phyloP scores from a whole-genome alignment of 2,329 filamentous ascomycete genomes.

The Fusarium protoensiforme region DNA sequence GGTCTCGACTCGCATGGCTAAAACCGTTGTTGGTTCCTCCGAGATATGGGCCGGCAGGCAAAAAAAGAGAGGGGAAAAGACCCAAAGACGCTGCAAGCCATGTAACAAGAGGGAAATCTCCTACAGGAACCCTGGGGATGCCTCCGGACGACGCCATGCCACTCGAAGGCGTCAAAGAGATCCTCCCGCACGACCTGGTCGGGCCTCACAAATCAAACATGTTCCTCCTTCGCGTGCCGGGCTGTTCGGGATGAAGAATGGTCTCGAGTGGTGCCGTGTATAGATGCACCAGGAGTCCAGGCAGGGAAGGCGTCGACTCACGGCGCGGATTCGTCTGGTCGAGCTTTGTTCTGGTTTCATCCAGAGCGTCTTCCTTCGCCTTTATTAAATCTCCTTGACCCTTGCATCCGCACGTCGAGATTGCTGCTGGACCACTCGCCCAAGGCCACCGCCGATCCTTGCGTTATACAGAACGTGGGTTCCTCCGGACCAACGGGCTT shows the following conservation, averaged over 20 bases:
- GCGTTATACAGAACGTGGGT: not conserved
- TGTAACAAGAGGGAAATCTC: not conserved
- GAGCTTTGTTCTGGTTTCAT: not conserved
- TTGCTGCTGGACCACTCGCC: not conserved
- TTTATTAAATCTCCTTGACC: not conserved
- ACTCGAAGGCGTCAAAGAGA: not conserved
- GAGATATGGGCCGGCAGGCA: not conserved
- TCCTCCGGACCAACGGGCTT: not conserved
- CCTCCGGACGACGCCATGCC: not conserved
- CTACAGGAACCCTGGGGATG: not conserved
- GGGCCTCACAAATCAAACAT: conserved; percentile 22
- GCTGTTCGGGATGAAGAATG: not conserved
- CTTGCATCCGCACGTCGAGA: not conserved
- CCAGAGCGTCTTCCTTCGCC: not conserved
- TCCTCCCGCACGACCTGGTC: not conserved
- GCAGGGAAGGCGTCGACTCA: not conserved
- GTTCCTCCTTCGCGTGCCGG: not conserved
- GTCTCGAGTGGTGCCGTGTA: not conserved
- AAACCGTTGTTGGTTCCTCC: not conserved
- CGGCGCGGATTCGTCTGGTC: not conserved
- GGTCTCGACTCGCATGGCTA: not conserved
- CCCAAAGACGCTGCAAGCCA: not conserved
- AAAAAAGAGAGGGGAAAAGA: not conserved
- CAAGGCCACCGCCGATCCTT: not conserved
- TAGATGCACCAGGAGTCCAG: not conserved